phyloP scores from a whole-genome alignment of 176 grass and related monocot species.

The Paspalum vaginatum region DNA sequence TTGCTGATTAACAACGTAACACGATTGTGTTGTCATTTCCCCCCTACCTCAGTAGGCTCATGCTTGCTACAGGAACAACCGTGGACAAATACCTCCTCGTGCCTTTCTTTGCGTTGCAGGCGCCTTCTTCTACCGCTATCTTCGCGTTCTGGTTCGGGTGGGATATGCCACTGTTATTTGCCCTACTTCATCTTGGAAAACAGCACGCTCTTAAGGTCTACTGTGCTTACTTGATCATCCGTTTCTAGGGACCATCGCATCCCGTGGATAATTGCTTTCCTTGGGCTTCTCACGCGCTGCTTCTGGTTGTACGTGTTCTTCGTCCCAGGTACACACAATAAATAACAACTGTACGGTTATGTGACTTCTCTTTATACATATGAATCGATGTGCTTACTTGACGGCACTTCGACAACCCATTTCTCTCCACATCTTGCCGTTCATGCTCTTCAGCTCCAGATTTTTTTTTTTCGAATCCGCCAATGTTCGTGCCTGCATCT shows the following conservation, averaged over 20 bases:
- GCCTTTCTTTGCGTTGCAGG: constrained; percentile 66
- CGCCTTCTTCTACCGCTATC: constrained; percentile 34
- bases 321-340: constrained; percentile 48
- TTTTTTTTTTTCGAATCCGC: too few relatives aligned
- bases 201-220: not conserved
- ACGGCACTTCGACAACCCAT: too few relatives aligned
- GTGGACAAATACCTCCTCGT: constrained; percentile 67
- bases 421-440: too few relatives aligned
- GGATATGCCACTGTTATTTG: too few relatives aligned
- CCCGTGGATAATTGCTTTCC: constrained; percentile 46
- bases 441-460: too few relatives aligned
- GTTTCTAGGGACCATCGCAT: constrained; percentile 56
- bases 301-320: constrained; percentile 28
- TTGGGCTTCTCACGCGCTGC: constrained; percentile 53
- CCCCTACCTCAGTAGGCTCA: constrained; percentile 43
- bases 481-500: not conserved
- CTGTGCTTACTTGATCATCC: not conserved
- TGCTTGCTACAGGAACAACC: constrained; percentile 59
- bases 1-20: not conserved
- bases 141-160: constrained; percentile 61
- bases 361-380: too few relatives aligned
- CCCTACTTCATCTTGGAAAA: not conserved
- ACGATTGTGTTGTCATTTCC: not conserved
- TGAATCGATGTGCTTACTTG: too few relatives aligned
- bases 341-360: too few relatives aligned